Evolutionary conservation across 257 asterid species (phyloP), one percentile per base, ranked within the genome.

Genomic region (Scutellaria baicalensis): DNA sequence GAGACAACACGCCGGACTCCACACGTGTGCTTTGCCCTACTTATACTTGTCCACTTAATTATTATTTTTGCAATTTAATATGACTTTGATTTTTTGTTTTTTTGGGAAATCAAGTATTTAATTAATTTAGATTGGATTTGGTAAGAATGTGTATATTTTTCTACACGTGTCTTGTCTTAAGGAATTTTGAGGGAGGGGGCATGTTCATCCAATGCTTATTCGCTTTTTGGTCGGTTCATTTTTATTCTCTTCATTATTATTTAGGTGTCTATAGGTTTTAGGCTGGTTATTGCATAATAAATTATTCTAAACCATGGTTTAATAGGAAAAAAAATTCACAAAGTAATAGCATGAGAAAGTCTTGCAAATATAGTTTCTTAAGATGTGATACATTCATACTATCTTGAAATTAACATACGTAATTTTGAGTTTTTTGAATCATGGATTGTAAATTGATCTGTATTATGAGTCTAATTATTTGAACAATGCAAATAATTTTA

Each of bases 201-300:
- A 69, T 75, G 72, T 54, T 68, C 62, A 18, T 20, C 73, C 77
- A 9, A 20, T 62, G 66, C 55, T 17, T 44, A 9, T 56, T 56
- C 72, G 35, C 80, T 77, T 85, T 85, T 79, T 79, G 86, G 91
- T 75, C 84, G 81, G 84, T 67, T 76, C 72, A 72, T 66, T 38
- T 68, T 59, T 54, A 69, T 69, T 56, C 66, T 49, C 33, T 61
- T 50, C 10, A 17, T 17, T 8, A 14, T 39, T 59, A 38, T 59
- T 21, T 60, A 39, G 16, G 47, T 60, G 8, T 38, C n/a, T 1
- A 17, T 44, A 63, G 54, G 21, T 31, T 8, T 4, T 17, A 27
- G 33, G 3, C 33, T 27, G 33, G 33, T 27, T 27, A 27, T 27
- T 27, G 4, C 33, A 27, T 27, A 27, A 27, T 27, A 27, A 23